These are phyloP conservation scores for Ophiobolus disseminans DNA, from an alignment of 2,329 filamentous ascomycete genomes.

Conservation along the genomic window DNA sequence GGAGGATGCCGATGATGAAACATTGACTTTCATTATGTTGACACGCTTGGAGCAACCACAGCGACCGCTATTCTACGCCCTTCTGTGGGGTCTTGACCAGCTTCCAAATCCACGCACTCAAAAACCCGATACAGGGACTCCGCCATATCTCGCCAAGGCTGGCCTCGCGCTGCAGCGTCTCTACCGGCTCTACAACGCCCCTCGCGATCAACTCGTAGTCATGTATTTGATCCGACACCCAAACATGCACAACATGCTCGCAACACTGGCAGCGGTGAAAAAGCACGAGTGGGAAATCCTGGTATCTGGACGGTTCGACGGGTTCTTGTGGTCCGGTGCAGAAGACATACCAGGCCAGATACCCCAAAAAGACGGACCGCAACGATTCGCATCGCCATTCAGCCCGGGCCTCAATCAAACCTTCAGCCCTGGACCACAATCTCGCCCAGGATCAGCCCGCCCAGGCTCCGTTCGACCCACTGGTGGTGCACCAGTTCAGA, in stretches of 20 bases:
- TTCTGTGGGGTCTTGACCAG: constrained; percentile 68
- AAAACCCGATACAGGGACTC: constrained; percentile 68
- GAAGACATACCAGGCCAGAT: constrained; percentile 63
- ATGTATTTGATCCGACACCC: constrained; percentile 86
- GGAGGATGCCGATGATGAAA: constrained; percentile 92
- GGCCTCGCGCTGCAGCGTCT: constrained; percentile 82
- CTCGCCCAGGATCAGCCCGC: constrained; percentile 30
- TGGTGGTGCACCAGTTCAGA: constrained; percentile 73
- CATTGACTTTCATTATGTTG: constrained; percentile 88
- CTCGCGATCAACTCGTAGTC: constrained; percentile 84
- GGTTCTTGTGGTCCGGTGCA: constrained; percentile 92
- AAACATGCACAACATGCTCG: constrained; percentile 81
- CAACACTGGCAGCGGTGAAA: constrained; percentile 86
- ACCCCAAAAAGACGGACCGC: constrained; percentile 47
- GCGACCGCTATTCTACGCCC: constrained; percentile 80
- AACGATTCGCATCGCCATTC: constrained; percentile 54
- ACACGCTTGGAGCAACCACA: constrained; percentile 81
- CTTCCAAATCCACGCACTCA: constrained; percentile 67
- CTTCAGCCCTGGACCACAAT: constrained; percentile 35
- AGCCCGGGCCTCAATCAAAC: constrained; percentile 58
- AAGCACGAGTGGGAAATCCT: constrained; percentile 96
- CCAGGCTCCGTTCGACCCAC: constrained; percentile 45
- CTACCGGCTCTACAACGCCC: constrained; percentile 75
- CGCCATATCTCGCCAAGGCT: constrained; percentile 76
- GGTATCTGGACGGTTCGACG: constrained; percentile 91